These are phyloP conservation scores for Candida awuae DNA, from an alignment of 805 yeast species.

Conservation along the genomic window DNA sequence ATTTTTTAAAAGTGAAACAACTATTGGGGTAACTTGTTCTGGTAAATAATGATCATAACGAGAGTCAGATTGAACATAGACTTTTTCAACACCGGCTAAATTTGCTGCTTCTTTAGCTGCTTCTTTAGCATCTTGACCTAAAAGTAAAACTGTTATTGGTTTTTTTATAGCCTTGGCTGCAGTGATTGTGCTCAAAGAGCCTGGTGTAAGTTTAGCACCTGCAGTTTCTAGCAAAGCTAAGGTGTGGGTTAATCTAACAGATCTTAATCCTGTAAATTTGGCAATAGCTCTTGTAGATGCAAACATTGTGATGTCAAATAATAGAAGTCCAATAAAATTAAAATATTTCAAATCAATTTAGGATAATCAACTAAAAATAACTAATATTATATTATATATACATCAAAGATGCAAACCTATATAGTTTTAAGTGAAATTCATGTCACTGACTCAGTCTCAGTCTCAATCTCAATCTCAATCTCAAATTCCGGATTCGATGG, in stretches of 20 bases:
- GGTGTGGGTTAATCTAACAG: slow-evolving; percentile 51
- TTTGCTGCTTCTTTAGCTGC: slow-evolving; percentile 47
- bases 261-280: not conserved
- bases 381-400: too few relatives aligned
- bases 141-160: slow-evolving; percentile 71
- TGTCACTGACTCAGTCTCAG: too few relatives aligned
- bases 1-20: slow-evolving; percentile 38
- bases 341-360: too few relatives aligned
- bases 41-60: slow-evolving; percentile 67
- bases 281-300: not conserved
- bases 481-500: too few relatives aligned
- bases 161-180: slow-evolving; percentile 75
- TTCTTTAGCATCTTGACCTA: slow-evolving; percentile 53
- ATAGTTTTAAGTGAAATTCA: too few relatives aligned
- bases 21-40: slow-evolving; percentile 69
- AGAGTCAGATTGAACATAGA: slow-evolving; percentile 49
- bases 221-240: slow-evolving; percentile 67
- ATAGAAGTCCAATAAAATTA: too few relatives aligned
- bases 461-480: too few relatives aligned
- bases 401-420: too few relatives aligned
- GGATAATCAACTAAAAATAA: too few relatives aligned
- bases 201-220: slow-evolving; percentile 49
- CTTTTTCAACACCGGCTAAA: slow-evolving; percentile 45
- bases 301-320: not conserved
- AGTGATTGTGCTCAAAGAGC: slow-evolving; percentile 60